phyloP scores from a whole-genome alignment of 1,284 basidiomycete genomes.

The Tilletia walkeri region DNA sequence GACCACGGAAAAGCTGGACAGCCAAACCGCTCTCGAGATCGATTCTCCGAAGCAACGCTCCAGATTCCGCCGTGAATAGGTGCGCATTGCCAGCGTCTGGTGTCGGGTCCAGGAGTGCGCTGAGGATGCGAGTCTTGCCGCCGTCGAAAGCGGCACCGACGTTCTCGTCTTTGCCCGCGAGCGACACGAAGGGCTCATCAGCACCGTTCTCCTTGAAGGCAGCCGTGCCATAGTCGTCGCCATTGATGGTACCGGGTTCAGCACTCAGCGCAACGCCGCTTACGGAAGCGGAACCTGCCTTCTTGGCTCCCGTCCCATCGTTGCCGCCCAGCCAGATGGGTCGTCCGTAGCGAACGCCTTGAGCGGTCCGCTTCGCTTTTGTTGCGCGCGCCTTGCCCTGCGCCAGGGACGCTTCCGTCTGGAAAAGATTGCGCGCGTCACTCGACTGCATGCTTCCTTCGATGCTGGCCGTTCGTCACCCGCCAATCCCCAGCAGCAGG shows the following conservation, averaged over 20 bases:
- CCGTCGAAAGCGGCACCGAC: constrained; percentile 29
- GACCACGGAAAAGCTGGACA: constrained; percentile 25
- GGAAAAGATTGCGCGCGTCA: constrained; percentile 30
- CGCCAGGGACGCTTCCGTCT: constrained; percentile 34
- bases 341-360: constrained; percentile 22
- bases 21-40: constrained; percentile 26
- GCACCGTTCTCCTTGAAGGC: too few species aligned
- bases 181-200: constrained; percentile 4
- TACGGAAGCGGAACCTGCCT: background rate
- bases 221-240: too few species aligned
- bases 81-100: constrained; percentile 5
- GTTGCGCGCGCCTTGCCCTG: constrained; percentile 27
- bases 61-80: constrained; percentile 28
- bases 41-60: constrained; percentile 26
- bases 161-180: constrained; percentile 15
- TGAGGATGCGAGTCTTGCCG: constrained; percentile 24
- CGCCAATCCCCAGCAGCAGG: background rate
- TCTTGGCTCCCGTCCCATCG: constrained; percentile 17
- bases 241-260: background rate
- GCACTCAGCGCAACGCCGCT: background rate
- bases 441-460: constrained; percentile 30
- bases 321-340: constrained; percentile 29
- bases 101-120: background rate
- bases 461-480: background rate
- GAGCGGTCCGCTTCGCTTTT: constrained; percentile 29